Conservation (phyloP, 306 rosid genomes). For the Pterocarpus santalinus region DNA sequence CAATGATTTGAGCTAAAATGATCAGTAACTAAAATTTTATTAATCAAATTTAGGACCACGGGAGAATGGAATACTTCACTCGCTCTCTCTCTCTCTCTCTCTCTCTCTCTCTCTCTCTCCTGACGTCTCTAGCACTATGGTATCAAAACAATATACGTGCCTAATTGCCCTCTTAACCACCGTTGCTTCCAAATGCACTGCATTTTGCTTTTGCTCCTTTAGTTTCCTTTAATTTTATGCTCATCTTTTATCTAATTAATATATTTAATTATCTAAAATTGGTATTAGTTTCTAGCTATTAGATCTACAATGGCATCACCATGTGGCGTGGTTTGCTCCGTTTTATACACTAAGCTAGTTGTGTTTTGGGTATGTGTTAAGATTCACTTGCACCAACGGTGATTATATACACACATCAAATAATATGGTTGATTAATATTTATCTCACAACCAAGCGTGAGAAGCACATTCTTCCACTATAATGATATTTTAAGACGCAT, state of each 20-base stretch:
- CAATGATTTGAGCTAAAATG: conserved; percentile 43
- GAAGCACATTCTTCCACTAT: conserved; percentile 7
- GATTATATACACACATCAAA: background rate
- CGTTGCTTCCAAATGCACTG: background rate
- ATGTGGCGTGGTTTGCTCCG: conserved; percentile 20
- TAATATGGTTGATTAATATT: background rate
- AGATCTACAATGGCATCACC: conserved; percentile 26
- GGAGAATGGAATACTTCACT: background rate
- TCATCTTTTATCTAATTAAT: background rate
- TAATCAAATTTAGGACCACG: conserved; percentile 39
- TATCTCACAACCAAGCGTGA: conserved; percentile 28
- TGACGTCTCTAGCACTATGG: background rate
- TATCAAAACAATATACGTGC: conserved; percentile 32
- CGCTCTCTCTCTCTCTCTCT: background rate
- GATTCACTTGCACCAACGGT: conserved; percentile 16
- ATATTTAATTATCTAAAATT: background rate
- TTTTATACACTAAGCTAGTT: conserved; percentile 14
- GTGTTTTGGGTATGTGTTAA: conserved; percentile 24
- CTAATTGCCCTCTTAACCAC: conserved; percentile 39
- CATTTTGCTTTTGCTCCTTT: background rate
- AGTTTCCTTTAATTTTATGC: background rate
- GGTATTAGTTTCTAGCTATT: background rate
- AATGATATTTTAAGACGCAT: background rate
- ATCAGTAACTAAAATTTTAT: conserved; percentile 34
- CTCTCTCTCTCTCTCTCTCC: conserved; percentile 4